Evolutionary conservation across 768 basidiomycete genomes (phyloP), one percentile per base, ranked within the genome.

Genomic region (Serendipita indica): DNA sequence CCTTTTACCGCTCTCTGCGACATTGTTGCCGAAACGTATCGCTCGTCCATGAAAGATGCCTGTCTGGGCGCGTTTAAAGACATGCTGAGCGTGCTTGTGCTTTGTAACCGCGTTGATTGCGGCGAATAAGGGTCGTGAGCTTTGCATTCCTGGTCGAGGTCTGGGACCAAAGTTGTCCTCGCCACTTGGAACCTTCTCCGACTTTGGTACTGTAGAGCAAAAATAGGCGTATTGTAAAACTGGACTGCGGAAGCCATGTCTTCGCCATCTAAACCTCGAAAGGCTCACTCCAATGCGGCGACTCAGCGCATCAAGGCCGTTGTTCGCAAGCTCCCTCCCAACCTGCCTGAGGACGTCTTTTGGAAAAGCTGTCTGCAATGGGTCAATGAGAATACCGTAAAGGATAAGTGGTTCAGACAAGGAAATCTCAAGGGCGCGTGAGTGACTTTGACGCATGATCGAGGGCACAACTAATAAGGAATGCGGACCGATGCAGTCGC

Each of bases 361-460:
- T 99, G 94, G 94, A 81, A 85, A 65, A 89, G 87, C 62, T 89
- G 92, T 2, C 75, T 82, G 57, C 67, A 75, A 1, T 98, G 93
- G 92, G 84, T 92, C 14, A 75, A 79, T 1, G 83, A 86, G 16
- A 83, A 89, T 33, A 80, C 83, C 0, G 71, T 77, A 5, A 65
- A 70, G 10, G 90, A 84, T 86, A 86, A 79, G 67, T 63, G 69
- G 1, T 89, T 77, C 65, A 16, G 20, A 32, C 4, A 16, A 27
- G 45, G 45, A 46, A 20, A 14, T 76, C 75, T 64, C 75, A 75
- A 1, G 87, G 88, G 7, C 89, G 89, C 71, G 66, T 80, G 61
- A 75, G 77, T 65, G 85, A 81, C 66, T 77, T 80, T n/a, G n/a
- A n/a, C n/a, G n/a, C n/a, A n/a, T n/a, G n/a, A n/a, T n/a, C n/a